Evolutionary conservation across 1,139 yeast species (phyloP).

Genomic region (Suhomyces bokatorum): DNA sequence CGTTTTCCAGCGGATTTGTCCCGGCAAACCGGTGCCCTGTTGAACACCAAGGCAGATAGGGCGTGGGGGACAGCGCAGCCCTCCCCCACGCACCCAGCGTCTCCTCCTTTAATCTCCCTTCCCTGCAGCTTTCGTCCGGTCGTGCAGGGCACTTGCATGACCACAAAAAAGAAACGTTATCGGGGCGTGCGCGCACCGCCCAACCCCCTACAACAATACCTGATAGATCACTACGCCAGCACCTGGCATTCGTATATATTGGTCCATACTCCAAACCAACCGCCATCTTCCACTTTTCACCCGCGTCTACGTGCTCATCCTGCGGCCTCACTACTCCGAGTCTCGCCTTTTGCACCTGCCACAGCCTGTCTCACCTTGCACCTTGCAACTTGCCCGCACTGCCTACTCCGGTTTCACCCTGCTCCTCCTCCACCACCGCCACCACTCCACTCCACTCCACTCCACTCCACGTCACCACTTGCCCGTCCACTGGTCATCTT

Average conservation of each 20-base stretch:
- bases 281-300: background rate
- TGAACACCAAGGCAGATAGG: too few species aligned
- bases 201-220: constrained; percentile 12
- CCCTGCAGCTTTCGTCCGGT: background rate
- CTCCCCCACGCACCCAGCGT: background rate
- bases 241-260: constrained; percentile 4
- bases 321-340: too few species aligned
- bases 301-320: background rate
- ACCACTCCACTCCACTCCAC: background rate
- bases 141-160: constrained; percentile 7
- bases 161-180: constrained; percentile 12
- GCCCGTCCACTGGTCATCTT: too few species aligned
- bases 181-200: constrained; percentile 9
- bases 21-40: too few species aligned
- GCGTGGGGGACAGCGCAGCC: too few species aligned
- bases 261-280: constrained; percentile 1
- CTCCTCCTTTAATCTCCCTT: background rate
- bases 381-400: background rate
- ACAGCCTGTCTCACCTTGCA: too few species aligned
- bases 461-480: background rate
- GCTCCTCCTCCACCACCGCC: background rate
- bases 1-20: too few species aligned
- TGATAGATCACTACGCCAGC: constrained; percentile 7
- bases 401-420: background rate
- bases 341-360: too few species aligned